Percentiles rank a stretch among this genome's conserved stretches.
Conservation (phyloP, 257 asterid species). For the Hygrophila difformis region DNA sequence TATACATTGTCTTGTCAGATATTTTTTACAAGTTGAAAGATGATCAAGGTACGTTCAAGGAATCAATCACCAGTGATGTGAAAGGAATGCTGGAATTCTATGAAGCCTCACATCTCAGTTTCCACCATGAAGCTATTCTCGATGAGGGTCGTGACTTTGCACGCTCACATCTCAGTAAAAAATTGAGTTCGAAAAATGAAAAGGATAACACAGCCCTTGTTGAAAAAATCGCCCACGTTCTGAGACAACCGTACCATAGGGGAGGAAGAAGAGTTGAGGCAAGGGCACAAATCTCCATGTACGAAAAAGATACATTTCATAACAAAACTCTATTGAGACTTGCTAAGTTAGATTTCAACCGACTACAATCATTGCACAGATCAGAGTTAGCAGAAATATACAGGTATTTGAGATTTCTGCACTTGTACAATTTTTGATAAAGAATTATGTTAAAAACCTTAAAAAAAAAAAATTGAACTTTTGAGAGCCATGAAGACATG, state of each 20-base stretch:
- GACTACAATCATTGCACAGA: constrained; percentile 21
- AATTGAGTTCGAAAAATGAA: too few species aligned
- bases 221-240: constrained; percentile 15
- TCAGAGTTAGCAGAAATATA: constrained; percentile 16
- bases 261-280: constrained; percentile 22
- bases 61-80: neutral
- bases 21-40: constrained; percentile 23
- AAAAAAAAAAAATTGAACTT: too few species aligned
- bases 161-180: neutral
- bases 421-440: too few species aligned
- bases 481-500: too few species aligned
- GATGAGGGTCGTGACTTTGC: constrained; percentile 19
- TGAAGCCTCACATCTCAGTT: constrained; percentile 31
- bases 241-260: constrained; percentile 12
- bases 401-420: too few species aligned
- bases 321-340: constrained; percentile 14
- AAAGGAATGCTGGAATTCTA: constrained; percentile 22
- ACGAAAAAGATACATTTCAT: constrained; percentile 4
- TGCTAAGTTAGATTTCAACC: constrained; percentile 27
- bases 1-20: constrained; percentile 3
- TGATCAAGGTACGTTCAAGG: constrained; percentile 12
- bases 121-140: constrained; percentile 24
- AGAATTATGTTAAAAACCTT: too few species aligned
- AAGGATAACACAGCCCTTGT: too few species aligned
- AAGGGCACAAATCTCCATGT: constrained; percentile 19